These are phyloP conservation scores for Trichodelitschia bisporula DNA, from an alignment of 495 filamentous ascomycete genomes.

Conservation along the genomic window DNA sequence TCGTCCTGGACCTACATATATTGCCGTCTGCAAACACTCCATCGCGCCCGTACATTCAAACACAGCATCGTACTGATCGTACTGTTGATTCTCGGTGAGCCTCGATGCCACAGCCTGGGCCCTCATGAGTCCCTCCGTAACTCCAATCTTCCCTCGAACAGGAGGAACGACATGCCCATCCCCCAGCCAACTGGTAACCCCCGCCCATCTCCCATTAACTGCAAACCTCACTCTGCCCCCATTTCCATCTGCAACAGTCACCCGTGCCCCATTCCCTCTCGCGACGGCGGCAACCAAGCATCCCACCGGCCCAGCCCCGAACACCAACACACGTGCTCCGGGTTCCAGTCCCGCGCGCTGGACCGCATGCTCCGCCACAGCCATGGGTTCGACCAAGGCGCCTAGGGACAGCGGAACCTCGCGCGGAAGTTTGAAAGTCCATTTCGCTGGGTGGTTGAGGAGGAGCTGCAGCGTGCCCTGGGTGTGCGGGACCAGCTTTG, in stretches of 20 bases:
- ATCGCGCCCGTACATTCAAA: conserved; percentile 90
- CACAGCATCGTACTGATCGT: conserved; percentile 50
- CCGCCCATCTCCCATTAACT: conserved; percentile 38
- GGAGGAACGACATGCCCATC: too few relatives aligned
- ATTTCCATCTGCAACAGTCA: conserved; percentile 66
- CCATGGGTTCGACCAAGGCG: conserved; percentile 54
- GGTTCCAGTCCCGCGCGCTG: conserved; percentile 30
- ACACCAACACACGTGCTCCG: conserved; percentile 35
- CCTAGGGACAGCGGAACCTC: conserved; percentile 38
- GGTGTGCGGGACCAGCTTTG: conserved; percentile 51
- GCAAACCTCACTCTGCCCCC: conserved; percentile 47
- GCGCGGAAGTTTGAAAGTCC: conserved; percentile 36
- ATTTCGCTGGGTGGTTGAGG: conserved; percentile 49
- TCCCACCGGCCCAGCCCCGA: conserved; percentile 65
- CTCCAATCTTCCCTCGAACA: too few relatives aligned
- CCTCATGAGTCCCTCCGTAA: conserved; percentile 26
- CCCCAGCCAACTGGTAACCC: too few relatives aligned
- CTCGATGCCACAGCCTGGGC: too few relatives aligned
- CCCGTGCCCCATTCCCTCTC: conserved; percentile 39
- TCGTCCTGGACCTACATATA: conserved; percentile 30
- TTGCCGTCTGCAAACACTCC: conserved; percentile 59
- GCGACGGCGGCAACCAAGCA: conserved; percentile 45
- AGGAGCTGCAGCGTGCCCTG: conserved; percentile 66
- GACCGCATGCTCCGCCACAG: conserved; percentile 55
- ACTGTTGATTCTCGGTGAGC: too few relatives aligned